Conservation (phyloP, 2,329 filamentous ascomycete species). For the Endothia cerciana region DNA sequence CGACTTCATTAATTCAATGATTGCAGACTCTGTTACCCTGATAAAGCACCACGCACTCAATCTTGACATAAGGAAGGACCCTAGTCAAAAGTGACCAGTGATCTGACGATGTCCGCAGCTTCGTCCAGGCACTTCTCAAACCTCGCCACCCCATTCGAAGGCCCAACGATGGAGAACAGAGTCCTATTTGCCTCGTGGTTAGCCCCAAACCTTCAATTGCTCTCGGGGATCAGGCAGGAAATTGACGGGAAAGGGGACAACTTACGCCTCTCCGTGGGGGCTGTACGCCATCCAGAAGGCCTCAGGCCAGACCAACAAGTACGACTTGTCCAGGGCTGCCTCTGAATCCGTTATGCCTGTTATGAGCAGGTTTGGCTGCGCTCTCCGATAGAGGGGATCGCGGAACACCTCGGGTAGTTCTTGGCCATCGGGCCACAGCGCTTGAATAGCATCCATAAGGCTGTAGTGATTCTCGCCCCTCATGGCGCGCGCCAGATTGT, state of each 20-base stretch:
- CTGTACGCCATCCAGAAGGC: conserved; percentile 5
- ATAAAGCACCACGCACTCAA: background rate
- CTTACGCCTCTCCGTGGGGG: background rate
- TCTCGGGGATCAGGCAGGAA: background rate
- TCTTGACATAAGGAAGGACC: background rate
- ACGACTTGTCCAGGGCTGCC: background rate
- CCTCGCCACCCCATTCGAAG: background rate
- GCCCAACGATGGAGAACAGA: background rate
- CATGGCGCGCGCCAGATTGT: background rate
- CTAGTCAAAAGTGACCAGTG: background rate
- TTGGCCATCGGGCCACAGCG: conserved; percentile 2
- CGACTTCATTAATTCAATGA: too few relatives aligned
- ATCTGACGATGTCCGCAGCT: background rate
- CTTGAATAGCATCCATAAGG: background rate
- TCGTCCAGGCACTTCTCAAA: conserved; percentile 8
- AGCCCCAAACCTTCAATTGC: background rate
- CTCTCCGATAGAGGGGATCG: conserved; percentile 3
- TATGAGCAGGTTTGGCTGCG: background rate
- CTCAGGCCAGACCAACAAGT: conserved; percentile 8
- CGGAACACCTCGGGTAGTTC: background rate
- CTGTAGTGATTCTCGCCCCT: conserved; percentile 8
- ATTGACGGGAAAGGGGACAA: background rate
- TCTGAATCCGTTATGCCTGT: conserved; percentile 4
- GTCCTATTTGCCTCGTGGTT: background rate
- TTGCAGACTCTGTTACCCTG: too few relatives aligned